A percentile compares a stretch with the other conserved stretches of the same genome.
These are phyloP conservation scores for Fraxinus baroniana DNA, from an alignment of 305 asterid species.

Conservation along the genomic window DNA sequence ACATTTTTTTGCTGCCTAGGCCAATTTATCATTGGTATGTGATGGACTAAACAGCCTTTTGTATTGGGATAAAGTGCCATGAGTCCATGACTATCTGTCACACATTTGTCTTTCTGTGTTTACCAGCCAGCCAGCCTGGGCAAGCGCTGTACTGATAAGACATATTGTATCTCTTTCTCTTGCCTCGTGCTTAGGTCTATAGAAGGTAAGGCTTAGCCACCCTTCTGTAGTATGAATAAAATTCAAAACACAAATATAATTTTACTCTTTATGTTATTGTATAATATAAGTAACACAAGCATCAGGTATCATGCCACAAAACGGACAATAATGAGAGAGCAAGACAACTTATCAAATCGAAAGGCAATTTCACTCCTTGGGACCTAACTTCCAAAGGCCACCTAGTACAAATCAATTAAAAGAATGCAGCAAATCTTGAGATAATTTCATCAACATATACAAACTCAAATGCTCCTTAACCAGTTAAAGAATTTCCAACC, in stretches of 20 bases:
- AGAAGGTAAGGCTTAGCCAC: not conserved
- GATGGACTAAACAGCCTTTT: not conserved
- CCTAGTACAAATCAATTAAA: not conserved
- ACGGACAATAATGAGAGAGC: not conserved
- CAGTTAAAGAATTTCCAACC: slow-evolving; percentile 36
- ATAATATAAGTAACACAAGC: not conserved
- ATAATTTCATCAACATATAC: slow-evolving; percentile 28
- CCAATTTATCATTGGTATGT: not conserved
- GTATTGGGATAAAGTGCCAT: not conserved
- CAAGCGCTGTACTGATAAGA: not conserved
- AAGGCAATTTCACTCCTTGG: not conserved
- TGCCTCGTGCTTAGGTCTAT: not conserved
- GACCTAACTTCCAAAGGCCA: not conserved
- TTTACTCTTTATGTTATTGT: not conserved
- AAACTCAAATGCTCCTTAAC: slow-evolving; percentile 33
- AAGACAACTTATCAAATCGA: not conserved
- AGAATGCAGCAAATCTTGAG: not conserved
- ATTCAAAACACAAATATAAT: too few species aligned
- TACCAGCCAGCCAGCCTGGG: not conserved
- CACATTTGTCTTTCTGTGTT: not conserved
- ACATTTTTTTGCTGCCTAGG: not conserved
- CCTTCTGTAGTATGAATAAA: not conserved
- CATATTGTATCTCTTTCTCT: not conserved
- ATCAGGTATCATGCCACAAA: not conserved
- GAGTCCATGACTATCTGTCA: not conserved